Percentiles rank a stretch among this genome's conserved stretches.
Evolutionary conservation across 805 yeast species (phyloP).

Genomic region (Hyphopichia homilentoma): DNA sequence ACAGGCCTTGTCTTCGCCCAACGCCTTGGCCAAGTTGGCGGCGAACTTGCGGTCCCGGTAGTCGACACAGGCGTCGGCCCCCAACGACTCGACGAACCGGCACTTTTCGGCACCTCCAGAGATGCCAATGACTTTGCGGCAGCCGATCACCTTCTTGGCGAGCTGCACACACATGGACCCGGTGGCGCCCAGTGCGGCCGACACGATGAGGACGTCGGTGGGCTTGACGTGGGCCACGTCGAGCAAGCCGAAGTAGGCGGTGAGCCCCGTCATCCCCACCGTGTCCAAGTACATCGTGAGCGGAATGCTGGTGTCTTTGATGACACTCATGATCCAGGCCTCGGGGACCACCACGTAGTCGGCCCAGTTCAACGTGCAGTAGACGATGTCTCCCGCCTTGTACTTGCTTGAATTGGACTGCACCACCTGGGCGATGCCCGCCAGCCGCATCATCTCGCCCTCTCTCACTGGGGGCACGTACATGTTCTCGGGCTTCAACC

Average conservation of each 20-base stretch:
- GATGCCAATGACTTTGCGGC: slow-evolving; percentile 26
- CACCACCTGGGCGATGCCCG: slow-evolving; percentile 22
- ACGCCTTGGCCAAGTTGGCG: slow-evolving; percentile 32
- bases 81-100: slow-evolving; percentile 18
- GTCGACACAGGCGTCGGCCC: slow-evolving; percentile 21
- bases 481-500: slow-evolving; percentile 16
- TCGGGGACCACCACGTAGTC: slow-evolving; percentile 16
- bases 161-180: slow-evolving; percentile 30
- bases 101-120: slow-evolving; percentile 19
- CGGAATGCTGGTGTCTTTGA: slow-evolving; percentile 15
- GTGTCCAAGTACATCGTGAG: slow-evolving; percentile 21
- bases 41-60: slow-evolving; percentile 30
- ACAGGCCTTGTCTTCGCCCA: slow-evolving; percentile 28
- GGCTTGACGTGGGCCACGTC: slow-evolving; percentile 14
- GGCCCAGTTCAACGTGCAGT: slow-evolving; percentile 19
- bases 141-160: slow-evolving; percentile 24
- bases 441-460: slow-evolving; percentile 18
- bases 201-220: slow-evolving; percentile 20
- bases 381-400: slow-evolving; percentile 21
- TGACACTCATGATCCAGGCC: slow-evolving; percentile 11
- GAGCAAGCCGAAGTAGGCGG: slow-evolving; percentile 26
- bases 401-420: slow-evolving; percentile 20
- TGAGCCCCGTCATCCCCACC: slow-evolving; percentile 26
- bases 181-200: slow-evolving; percentile 33
- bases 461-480: slow-evolving; percentile 19